These are phyloP conservation scores for Malassezia vespertilionis DNA, from an alignment of 1,284 basidiomycete genomes.

Conservation along the genomic window DNA sequence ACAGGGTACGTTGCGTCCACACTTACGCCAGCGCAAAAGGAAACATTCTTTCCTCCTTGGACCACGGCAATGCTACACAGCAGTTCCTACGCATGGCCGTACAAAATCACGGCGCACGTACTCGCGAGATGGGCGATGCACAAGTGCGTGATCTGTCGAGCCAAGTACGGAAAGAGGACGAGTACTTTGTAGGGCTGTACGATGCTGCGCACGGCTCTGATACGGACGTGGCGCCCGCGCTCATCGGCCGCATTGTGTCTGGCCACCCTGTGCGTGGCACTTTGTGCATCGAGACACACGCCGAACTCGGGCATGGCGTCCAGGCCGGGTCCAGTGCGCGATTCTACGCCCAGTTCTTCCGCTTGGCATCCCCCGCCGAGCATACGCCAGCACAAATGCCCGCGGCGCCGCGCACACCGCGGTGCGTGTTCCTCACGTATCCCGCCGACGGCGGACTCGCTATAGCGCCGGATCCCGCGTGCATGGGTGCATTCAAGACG, in stretches of 20 bases:
- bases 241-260: conserved; percentile 3
- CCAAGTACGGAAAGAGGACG: conserved; percentile 10
- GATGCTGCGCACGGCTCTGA: too few species aligned
- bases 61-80: conserved; percentile 60
- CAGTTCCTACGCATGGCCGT: conserved; percentile 53
- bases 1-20: conserved; percentile 52
- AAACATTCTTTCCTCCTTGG: conserved; percentile 62
- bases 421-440: not conserved
- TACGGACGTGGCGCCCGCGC: not conserved
- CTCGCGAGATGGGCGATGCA: not conserved
- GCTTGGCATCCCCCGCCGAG: too few species aligned
- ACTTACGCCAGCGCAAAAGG: conserved; percentile 57
- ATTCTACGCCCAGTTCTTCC: too few species aligned
- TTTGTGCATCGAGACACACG: conserved; percentile 10
- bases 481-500: not conserved
- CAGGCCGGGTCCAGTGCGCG: too few species aligned
- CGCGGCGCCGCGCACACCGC: not conserved
- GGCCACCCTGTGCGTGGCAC: conserved; percentile 18
- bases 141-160: conserved; percentile 14
- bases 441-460: not conserved
- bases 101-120: not conserved
- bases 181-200: conserved; percentile 10
- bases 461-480: not conserved
- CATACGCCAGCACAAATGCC: too few species aligned
- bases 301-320: not conserved